These are phyloP conservation scores for Cladosporium sp. DNA, from an alignment of 2,329 filamentous ascomycete genomes.

Conservation along the genomic window DNA sequence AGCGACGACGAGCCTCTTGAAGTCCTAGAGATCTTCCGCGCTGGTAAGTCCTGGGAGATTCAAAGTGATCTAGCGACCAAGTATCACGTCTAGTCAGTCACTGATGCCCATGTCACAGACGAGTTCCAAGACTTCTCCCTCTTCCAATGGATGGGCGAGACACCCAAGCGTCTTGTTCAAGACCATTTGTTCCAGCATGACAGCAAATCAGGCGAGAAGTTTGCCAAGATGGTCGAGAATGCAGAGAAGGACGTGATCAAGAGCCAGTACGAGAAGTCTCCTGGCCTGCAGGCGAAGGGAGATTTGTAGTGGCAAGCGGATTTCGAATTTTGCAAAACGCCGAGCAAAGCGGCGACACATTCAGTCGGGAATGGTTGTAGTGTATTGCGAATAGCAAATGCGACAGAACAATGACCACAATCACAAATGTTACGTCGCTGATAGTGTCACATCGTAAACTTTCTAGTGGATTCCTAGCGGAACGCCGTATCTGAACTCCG, in stretches of 20 bases:
- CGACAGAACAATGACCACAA: too few species aligned
- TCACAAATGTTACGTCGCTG: too few species aligned
- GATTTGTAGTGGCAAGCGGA: neutral
- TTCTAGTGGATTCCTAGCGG: too few species aligned
- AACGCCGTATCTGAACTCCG: too few species aligned
- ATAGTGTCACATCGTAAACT: too few species aligned
- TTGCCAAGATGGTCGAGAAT: slow-evolving; percentile 58
- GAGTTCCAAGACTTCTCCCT: slow-evolving; percentile 69
- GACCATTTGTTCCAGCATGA: slow-evolving; percentile 65
- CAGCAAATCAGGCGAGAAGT: slow-evolving; percentile 57
- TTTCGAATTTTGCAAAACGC: too few species aligned
- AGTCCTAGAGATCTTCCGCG: slow-evolving; percentile 67
- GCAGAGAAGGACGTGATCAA: slow-evolving; percentile 52
- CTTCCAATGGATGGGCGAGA: slow-evolving; percentile 73
- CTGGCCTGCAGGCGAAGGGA: slow-evolving; percentile 2
- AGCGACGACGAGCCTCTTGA: slow-evolving; percentile 68
- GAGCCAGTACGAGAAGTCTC: slow-evolving; percentile 17
- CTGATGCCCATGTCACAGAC: slow-evolving; percentile 33
- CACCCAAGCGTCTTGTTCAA: slow-evolving; percentile 58
- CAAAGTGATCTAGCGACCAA: neutral
- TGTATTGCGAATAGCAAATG: too few species aligned
- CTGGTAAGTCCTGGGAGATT: neutral
- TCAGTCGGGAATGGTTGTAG: too few species aligned
- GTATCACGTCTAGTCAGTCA: neutral
- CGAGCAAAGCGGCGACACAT: too few species aligned